phyloP scores from a whole-genome alignment of 2,329 filamentous ascomycete genomes.

The Trichoderma brevicompactum region DNA sequence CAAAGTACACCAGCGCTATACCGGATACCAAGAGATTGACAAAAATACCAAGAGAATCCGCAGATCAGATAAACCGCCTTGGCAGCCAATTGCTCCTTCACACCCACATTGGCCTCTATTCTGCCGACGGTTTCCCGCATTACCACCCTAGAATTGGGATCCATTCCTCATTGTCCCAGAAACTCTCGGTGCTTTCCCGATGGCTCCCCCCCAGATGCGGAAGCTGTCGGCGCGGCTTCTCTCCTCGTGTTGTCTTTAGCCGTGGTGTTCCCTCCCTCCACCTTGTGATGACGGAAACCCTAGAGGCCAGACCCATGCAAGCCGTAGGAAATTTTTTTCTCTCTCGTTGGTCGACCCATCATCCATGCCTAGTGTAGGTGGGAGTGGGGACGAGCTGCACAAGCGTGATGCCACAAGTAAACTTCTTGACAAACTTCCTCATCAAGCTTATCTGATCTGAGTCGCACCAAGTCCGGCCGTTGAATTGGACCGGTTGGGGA shows the following conservation, averaged over 20 bases:
- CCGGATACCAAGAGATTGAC: background rate
- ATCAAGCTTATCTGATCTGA: conserved; percentile 28
- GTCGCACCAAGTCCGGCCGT: conserved; percentile 14
- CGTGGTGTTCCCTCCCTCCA: conserved; percentile 1
- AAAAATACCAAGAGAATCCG: background rate
- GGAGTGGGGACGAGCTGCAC: background rate
- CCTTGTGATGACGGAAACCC: background rate
- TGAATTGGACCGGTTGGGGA: conserved; percentile 15
- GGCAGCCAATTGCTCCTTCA: background rate
- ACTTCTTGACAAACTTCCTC: conserved; percentile 8
- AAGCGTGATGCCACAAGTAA: background rate
- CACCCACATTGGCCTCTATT: background rate
- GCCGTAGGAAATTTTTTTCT: conserved; percentile 1
- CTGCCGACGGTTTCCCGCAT: background rate
- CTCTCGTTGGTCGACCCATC: conserved; percentile 6
- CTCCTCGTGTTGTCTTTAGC: background rate
- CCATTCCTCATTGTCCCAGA: background rate
- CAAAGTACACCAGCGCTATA: too few relatives aligned
- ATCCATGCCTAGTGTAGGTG: background rate
- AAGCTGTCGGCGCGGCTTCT: background rate
- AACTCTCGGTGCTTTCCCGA: conserved; percentile 3
- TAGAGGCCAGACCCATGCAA: background rate
- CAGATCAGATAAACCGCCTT: background rate
- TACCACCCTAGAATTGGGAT: background rate
- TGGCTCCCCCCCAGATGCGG: conserved; percentile 3